Evolutionary conservation across 257 asterid species (phyloP).

Genomic region (Jaltomata sinuosa): DNA sequence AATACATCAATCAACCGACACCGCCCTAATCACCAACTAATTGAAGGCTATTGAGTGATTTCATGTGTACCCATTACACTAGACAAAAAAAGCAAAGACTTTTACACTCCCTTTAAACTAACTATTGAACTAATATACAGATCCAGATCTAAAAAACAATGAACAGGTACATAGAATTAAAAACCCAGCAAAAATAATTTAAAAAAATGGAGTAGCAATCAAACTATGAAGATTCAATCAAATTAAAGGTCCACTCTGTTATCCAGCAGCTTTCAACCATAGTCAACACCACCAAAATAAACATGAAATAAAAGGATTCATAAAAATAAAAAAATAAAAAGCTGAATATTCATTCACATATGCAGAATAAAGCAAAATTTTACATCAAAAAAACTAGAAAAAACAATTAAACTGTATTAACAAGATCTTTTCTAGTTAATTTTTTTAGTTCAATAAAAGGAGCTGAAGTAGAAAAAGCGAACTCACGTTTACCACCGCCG

Average conservation of each 20-base stretch:
- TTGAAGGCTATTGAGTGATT: neutral
- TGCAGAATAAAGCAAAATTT: neutral
- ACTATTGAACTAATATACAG: neutral
- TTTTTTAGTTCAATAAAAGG: neutral
- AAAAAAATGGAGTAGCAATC: neutral
- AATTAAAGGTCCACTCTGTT: neutral
- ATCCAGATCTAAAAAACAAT: neutral
- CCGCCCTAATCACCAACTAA: neutral
- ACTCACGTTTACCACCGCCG: constrained; percentile 79
- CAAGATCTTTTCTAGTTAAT: neutral
- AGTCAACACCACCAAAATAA: neutral
- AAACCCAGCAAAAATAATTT: neutral
- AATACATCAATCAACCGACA: neutral
- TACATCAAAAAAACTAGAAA: neutral
- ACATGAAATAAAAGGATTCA: neutral
- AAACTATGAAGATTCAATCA: neutral
- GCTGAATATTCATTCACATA: neutral
- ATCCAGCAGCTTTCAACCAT: neutral
- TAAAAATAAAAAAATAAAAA: neutral
- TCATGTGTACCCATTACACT: neutral
- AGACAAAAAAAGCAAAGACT: neutral
- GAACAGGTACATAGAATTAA: neutral
- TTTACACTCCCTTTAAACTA: neutral
- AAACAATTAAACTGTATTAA: neutral
- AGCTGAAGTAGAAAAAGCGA: neutral